A percentile compares a stretch with the other conserved stretches of the same genome.
Evolutionary conservation across 129 eudicot species (phyloP).

Genomic region (Cynara cardunculus): DNA sequence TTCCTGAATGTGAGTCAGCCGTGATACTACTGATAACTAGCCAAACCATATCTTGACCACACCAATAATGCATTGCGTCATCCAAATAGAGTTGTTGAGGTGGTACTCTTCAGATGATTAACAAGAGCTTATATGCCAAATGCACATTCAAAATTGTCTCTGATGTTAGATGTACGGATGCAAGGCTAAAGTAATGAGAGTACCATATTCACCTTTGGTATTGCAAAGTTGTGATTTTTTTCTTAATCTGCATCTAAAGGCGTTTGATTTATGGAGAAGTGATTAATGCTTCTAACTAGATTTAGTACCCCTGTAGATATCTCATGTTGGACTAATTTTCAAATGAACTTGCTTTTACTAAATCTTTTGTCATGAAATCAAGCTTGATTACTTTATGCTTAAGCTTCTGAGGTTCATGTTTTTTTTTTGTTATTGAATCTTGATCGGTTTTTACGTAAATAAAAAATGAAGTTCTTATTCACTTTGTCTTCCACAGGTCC

Average conservation of each 20-base stretch:
- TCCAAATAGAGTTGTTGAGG: too few species aligned
- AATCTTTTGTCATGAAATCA: not conserved
- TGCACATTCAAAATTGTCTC: too few species aligned
- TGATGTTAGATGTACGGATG: too few species aligned
- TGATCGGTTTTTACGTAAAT: not conserved
- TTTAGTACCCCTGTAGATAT: not conserved
- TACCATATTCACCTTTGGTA: too few species aligned
- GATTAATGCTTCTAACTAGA: too few species aligned
- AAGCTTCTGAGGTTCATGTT: not conserved
- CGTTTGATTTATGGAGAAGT: too few species aligned
- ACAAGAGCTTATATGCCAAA: too few species aligned
- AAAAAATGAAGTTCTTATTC: constrained; percentile 1
- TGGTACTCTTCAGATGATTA: too few species aligned
- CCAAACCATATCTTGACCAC: not conserved
- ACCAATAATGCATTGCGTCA: too few species aligned
- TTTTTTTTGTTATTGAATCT: not conserved
- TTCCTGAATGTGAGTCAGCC: not conserved
- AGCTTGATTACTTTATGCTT: not conserved
- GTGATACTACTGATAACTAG: not conserved
- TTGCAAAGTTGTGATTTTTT: too few species aligned
- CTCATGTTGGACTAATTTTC: not conserved
- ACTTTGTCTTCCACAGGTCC: constrained; percentile 47
- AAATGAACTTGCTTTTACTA: not conserved
- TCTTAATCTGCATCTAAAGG: not conserved
- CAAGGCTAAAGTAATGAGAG: too few species aligned